A percentile compares a stretch with the other conserved stretches of the same genome.
Evolutionary conservation across 2,329 filamentous ascomycete genomes (phyloP).

Genomic region (Beauveria caledonica): DNA sequence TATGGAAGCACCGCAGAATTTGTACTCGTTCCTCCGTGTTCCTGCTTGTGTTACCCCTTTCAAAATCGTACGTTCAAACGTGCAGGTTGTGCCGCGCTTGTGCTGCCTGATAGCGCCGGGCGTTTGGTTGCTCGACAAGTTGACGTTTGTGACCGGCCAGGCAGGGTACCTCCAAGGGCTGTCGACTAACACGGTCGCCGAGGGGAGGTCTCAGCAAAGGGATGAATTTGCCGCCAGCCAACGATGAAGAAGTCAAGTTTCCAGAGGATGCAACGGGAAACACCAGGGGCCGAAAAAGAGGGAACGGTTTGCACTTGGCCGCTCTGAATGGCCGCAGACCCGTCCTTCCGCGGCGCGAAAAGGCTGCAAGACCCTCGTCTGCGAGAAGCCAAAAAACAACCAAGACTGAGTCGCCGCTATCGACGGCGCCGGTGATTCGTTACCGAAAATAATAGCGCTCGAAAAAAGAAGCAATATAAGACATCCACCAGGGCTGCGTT

Average conservation of each 20-base stretch:
- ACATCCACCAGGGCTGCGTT: not conserved
- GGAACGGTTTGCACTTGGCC: conserved; percentile 5
- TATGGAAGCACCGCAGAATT: not conserved
- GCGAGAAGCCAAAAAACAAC: not conserved
- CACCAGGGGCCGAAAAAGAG: not conserved
- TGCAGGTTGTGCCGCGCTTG: conserved; percentile 1
- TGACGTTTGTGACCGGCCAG: not conserved
- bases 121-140: not conserved
- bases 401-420: not conserved
- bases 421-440: not conserved
- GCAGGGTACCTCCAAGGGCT: not conserved
- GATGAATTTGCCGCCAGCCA: not conserved
- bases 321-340: not conserved
- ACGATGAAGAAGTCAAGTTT: not conserved
- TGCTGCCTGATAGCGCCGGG: not conserved
- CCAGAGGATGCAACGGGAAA: not conserved
- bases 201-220: not conserved
- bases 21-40: too few species aligned
- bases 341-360: not conserved
- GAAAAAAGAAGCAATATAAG: conserved; percentile 2
- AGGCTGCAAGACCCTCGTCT: not conserved
- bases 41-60: not conserved
- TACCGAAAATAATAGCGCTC: not conserved
- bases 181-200: not conserved
- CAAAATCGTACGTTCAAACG: not conserved